phyloP scores from a whole-genome alignment of 2,329 filamentous ascomycete genomes.

The Botryotinia convoluta region DNA sequence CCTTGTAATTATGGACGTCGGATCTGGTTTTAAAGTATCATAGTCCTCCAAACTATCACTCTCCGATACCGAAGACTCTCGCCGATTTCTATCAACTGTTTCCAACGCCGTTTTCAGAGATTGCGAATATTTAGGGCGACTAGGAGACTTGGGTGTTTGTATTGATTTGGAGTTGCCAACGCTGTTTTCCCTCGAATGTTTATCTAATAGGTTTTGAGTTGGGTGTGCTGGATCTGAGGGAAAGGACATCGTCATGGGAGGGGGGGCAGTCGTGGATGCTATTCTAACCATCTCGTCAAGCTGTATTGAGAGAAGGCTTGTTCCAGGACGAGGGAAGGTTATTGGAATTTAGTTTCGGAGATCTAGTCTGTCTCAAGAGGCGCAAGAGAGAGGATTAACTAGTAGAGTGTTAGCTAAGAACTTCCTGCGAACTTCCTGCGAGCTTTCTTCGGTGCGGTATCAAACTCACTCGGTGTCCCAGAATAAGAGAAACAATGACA shows the following conservation, averaged over 20 bases:
- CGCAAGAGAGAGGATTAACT: background rate
- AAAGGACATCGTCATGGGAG: background rate
- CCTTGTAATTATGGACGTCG: slow-evolving; percentile 34
- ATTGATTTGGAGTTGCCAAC: slow-evolving; percentile 27
- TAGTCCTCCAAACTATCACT: slow-evolving; percentile 37
- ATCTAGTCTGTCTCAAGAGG: background rate
- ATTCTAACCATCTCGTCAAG: slow-evolving; percentile 21
- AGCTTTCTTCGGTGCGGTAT: background rate
- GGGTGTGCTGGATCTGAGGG: background rate
- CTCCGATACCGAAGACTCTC: slow-evolving; percentile 26
- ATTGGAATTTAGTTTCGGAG: background rate
- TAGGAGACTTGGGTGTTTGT: slow-evolving; percentile 14
- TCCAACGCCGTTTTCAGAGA: slow-evolving; percentile 34
- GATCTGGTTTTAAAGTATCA: slow-evolving; percentile 34
- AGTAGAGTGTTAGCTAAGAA: background rate
- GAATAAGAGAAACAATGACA: background rate
- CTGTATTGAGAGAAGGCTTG: background rate
- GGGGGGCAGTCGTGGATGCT: slow-evolving; percentile 15
- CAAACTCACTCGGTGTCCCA: background rate
- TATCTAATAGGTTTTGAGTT: slow-evolving; percentile 25
- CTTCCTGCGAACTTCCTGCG: background rate
- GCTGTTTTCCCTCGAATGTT: slow-evolving; percentile 29
- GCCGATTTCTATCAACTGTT: slow-evolving; percentile 16
- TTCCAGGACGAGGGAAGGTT: background rate
- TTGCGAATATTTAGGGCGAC: slow-evolving; percentile 24